phyloP scores from a whole-genome alignment of 2,329 filamentous ascomycete species.

The Nothopassalora personata region DNA sequence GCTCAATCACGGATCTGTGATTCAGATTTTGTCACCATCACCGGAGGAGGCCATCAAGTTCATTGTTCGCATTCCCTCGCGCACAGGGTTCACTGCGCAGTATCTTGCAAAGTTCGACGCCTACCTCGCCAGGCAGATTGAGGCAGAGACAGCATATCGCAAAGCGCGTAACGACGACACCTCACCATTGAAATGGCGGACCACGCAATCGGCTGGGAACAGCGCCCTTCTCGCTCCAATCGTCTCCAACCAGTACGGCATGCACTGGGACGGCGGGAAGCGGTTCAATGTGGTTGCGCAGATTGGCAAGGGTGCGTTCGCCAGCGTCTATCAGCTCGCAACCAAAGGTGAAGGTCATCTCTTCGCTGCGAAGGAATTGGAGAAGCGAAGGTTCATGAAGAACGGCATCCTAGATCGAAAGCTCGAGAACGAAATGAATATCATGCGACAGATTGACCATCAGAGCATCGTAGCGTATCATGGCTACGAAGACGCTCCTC shows the following conservation, averaged over 20 bases:
- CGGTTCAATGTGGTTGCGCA: slow-evolving; percentile 77
- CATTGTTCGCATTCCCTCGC: slow-evolving; percentile 73
- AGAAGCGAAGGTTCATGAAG: slow-evolving; percentile 89
- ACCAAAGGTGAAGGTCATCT: slow-evolving; percentile 76
- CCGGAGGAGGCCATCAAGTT: slow-evolving; percentile 66
- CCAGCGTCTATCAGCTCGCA: slow-evolving; percentile 85
- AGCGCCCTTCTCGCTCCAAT: slow-evolving; percentile 22
- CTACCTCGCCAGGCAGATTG: slow-evolving; percentile 51
- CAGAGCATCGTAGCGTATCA: slow-evolving; percentile 88
- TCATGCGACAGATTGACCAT: slow-evolving; percentile 82
- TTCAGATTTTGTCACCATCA: slow-evolving; percentile 58
- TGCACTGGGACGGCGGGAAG: slow-evolving; percentile 76
- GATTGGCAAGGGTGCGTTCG: slow-evolving; percentile 92
- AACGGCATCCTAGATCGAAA: slow-evolving; percentile 85
- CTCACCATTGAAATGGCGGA: background rate
- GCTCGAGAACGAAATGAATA: slow-evolving; percentile 93
- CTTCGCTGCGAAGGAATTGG: slow-evolving; percentile 89
- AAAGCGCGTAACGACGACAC: slow-evolving; percentile 6
- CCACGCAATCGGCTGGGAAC: background rate
- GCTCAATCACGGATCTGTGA: slow-evolving; percentile 65
- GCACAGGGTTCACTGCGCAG: slow-evolving; percentile 56
- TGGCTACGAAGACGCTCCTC: slow-evolving; percentile 76
- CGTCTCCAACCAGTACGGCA: slow-evolving; percentile 47
- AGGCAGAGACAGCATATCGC: slow-evolving; percentile 5
- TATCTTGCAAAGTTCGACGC: slow-evolving; percentile 65